phyloP scores from a whole-genome alignment of 495 filamentous ascomycete genomes.

The Neurospora sp. region DNA sequence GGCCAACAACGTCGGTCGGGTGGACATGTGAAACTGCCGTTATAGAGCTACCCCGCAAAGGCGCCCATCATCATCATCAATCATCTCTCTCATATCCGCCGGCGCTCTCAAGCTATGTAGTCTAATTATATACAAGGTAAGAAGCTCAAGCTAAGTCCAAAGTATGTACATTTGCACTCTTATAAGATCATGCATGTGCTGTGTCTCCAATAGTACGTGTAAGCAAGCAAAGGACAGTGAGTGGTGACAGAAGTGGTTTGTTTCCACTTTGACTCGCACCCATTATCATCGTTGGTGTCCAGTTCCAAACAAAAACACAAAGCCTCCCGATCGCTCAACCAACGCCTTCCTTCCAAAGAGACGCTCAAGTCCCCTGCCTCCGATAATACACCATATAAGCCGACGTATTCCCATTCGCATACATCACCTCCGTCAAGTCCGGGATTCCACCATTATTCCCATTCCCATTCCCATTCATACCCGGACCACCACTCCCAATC shows the following conservation, averaged over 20 bases:
- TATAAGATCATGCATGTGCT: not conserved
- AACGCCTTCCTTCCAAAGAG: not conserved
- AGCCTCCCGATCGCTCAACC: not conserved
- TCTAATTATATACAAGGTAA: not conserved
- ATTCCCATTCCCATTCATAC: constrained; percentile 4
- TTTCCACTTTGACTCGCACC: not conserved
- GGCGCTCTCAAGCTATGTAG: not conserved
- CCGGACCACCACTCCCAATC: constrained; percentile 8
- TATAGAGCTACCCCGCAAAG: not conserved
- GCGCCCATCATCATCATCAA: not conserved
- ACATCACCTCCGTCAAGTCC: constrained; percentile 15
- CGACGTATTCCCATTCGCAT: constrained; percentile 6
- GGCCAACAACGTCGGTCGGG: not conserved
- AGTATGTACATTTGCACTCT: not conserved
- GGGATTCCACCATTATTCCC: not conserved
- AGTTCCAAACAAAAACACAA: not conserved
- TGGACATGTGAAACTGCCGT: too few species aligned
- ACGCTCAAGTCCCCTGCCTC: constrained; percentile 8
- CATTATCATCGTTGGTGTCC: not conserved
- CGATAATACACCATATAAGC: constrained; percentile 23
- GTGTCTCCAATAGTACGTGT: not conserved
- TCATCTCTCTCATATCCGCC: not conserved
- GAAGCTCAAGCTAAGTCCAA: not conserved
- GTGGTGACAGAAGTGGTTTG: not conserved
- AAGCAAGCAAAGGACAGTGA: not conserved